Conservation (phyloP, 2,329 filamentous ascomycete species). For the Amauroascus verrucosus region DNA sequence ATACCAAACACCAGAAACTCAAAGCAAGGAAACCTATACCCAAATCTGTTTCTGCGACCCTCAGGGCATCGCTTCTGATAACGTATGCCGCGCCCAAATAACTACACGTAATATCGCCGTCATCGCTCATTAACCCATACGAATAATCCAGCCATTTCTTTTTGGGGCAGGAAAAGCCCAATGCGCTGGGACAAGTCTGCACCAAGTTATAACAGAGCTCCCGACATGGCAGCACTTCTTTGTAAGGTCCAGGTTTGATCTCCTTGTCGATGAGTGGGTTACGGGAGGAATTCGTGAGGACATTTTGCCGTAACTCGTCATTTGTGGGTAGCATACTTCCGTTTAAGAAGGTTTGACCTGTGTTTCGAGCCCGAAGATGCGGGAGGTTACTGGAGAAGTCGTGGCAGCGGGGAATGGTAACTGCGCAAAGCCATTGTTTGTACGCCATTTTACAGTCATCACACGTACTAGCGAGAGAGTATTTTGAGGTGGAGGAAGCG, state of each 20-base stretch:
- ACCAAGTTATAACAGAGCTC: constrained; percentile 81
- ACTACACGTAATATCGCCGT: constrained; percentile 46
- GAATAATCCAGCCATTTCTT: constrained; percentile 40
- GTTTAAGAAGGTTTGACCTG: constrained; percentile 60
- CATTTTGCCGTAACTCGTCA: constrained; percentile 24
- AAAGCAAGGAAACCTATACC: constrained; percentile 8
- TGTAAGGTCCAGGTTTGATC: constrained; percentile 79
- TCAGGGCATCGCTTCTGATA: constrained; percentile 22
- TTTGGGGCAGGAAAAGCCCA: constrained; percentile 66
- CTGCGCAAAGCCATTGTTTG: constrained; percentile 89
- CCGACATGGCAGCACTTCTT: constrained; percentile 79
- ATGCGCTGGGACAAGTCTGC: constrained; percentile 65
- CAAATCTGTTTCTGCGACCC: neutral
- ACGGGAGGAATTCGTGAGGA: constrained; percentile 49
- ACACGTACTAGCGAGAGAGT: constrained; percentile 71
- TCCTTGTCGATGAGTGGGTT: constrained; percentile 60
- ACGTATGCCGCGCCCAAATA: constrained; percentile 51
- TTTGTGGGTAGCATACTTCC: constrained; percentile 33
- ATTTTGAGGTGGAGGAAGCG: constrained; percentile 59
- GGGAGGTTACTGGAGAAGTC: constrained; percentile 56
- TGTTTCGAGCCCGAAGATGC: constrained; percentile 59
- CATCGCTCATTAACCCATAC: constrained; percentile 39
- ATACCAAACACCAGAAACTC: constrained; percentile 15
- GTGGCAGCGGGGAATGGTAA: constrained; percentile 83
- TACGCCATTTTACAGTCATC: constrained; percentile 68